Base-by-base conservation (phyloP, 257 asterid species). In the Vinca minor region DNA sequence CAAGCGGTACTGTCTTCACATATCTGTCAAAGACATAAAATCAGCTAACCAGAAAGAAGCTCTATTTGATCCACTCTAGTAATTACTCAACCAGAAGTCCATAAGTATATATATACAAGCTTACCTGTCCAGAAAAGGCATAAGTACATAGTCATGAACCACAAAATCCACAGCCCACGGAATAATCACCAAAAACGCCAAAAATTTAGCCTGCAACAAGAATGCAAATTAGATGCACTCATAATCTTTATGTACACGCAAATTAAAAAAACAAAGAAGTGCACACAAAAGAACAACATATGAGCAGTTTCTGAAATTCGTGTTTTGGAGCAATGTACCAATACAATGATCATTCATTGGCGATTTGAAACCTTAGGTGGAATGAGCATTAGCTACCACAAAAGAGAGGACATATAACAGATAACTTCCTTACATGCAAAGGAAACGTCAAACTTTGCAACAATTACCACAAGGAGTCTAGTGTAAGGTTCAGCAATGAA, bases 121-220 rank as follows among this genome's bases (percentile, higher is more conserved):
- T 70, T 69, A 93, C 98, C 98, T 93, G 87, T 93, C 96, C 73
- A 93, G 77, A 79, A 93, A 93, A 31, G 98, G 98, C 97, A 87
- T 76, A 71, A 93, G 91, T 76, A 84, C 88, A 71, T 76, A 93
- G 78, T 89, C 97, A 64, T 87, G 98, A 77, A 85, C 97, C 73
- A 93, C 67, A 74, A 82, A 89, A 76, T 87, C 97, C 81, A 85
- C 42, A 66, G 86, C 82, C 88, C 89, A 87, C 9, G 98, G 98
- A 75, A 87, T 72, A 62, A 92, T 73, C 67, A 92, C 68, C 77
- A 92, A 69, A 69, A 85, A 77, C 34, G 96, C 96, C 89, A 92
- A 84, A 77, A 92, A 81, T 78, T 87, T 92, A 66, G 95, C 96
- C 98, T 91, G 95, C 69, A 67, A 66, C 67, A 75, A 76, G 73